phyloP scores from a whole-genome alignment of 2,329 filamentous ascomycete species.

The Alternaria ventricosa region DNA sequence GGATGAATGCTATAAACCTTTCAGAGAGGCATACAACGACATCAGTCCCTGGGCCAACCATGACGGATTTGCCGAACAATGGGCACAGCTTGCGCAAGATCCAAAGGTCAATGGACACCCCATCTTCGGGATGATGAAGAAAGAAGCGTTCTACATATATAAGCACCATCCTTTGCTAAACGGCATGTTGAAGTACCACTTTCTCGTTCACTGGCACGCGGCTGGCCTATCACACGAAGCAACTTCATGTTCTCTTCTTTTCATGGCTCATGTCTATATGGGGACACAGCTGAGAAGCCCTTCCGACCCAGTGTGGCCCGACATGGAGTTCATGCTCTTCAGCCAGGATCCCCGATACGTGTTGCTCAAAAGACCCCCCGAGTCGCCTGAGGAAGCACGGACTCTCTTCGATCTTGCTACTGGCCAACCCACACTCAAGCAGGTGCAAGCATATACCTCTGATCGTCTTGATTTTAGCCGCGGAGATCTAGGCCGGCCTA shows the following conservation, averaged over 20 bases:
- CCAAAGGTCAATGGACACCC: not conserved
- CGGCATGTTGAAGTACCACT: not conserved
- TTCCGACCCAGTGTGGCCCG: conserved; percentile 3
- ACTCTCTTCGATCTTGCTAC: conserved; percentile 1
- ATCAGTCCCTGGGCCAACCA: not conserved
- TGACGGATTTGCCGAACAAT: not conserved
- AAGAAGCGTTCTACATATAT: not conserved
- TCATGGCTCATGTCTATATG: not conserved
- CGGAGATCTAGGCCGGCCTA: not conserved
- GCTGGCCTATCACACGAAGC: not conserved
- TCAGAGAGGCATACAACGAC: not conserved
- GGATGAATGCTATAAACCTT: not conserved
- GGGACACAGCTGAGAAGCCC: not conserved
- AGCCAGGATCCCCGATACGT: conserved; percentile 7
- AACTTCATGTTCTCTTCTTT: not conserved
- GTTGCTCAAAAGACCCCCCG: not conserved
- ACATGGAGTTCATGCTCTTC: conserved; percentile 13
- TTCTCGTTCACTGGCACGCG: not conserved
- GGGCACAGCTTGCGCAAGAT: not conserved
- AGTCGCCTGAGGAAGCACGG: conserved; percentile 1
- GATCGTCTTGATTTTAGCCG: not conserved
- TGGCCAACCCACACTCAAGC: not conserved
- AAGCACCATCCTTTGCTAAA: not conserved
- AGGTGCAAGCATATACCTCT: not conserved
- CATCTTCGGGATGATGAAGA: not conserved